Evolutionary conservation across 257 asterid species (phyloP).

Genomic region (Solanum tacnaense): DNA sequence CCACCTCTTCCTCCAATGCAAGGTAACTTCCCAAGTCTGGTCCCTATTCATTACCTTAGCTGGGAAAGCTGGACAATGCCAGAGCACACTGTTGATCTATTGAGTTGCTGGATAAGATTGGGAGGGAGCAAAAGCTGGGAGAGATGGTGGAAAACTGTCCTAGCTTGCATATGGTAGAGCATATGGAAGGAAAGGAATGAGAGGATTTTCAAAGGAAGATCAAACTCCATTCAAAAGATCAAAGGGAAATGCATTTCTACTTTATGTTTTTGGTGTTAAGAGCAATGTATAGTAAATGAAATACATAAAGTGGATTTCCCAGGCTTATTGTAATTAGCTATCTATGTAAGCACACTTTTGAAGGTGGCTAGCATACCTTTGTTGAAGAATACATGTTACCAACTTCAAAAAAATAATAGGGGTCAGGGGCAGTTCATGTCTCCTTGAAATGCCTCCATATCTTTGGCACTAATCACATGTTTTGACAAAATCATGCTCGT

Average conservation of each 20-base stretch:
- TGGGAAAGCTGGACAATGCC: not conserved
- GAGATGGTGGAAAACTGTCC: not conserved
- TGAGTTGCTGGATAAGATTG: not conserved
- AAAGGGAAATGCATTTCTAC: not conserved
- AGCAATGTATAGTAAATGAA: not conserved
- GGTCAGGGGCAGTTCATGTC: not conserved
- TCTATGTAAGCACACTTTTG: not conserved
- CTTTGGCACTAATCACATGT: not conserved
- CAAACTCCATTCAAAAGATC: not conserved
- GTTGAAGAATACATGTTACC: not conserved
- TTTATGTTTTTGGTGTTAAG: not conserved
- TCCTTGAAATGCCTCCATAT: not conserved
- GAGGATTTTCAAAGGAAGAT: not conserved
- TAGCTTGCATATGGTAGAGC: not conserved
- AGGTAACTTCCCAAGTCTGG: not conserved
- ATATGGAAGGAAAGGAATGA: not conserved
- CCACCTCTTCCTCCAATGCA: not conserved
- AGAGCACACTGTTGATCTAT: not conserved
- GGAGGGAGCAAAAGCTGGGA: not conserved
- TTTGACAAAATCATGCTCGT: not conserved
- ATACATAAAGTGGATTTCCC: not conserved
- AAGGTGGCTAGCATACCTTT: not conserved
- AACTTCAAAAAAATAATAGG: not conserved
- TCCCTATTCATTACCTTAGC: not conserved
- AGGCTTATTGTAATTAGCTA: not conserved